Base-by-base conservation (phyloP, 345 rosid genomes). In the Citrus hindsii region DNA sequence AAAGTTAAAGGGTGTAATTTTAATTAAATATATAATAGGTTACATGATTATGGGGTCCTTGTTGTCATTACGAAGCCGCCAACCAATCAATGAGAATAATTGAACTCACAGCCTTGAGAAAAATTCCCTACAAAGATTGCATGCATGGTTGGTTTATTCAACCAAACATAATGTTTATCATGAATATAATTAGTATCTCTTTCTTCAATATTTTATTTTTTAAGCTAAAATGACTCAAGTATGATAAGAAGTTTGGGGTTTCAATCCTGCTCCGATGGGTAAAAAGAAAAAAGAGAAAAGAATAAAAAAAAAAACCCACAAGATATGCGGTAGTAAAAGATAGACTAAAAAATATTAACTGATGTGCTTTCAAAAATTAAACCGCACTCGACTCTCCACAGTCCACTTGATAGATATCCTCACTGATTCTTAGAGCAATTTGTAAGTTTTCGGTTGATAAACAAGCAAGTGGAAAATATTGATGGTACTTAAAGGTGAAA, bases 31-130 rank as follows among this genome's bases (percentile, higher is more conserved):
- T 13, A 21, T 25, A 38, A 64, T 5, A 18, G 56, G 56, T 53
- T 53, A 38, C 48, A 58, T 60, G 74, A 72, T 78, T 77, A 25
- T 75, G 56, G 81, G 53, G 76, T 79, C 85, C 82, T 81, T 77
- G 77, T 67, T 79, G 87, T 81, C 87, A 83, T 83, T 78, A 78
- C 80, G 5, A 76, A 59, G 83, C 67, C 63, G 5, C 61, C 79
- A 27, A 62, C 1, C 3, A 13, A 79, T 79, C 76, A 79, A 75
- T 69, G 25, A 37, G 74, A 80, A 71, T 76, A 60, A 62, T 62
- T 62, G 19, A 80, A 75, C 19, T 37, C 48, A 42, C 69, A 21
- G 2, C 25, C 10, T 16, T 42, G 33, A 37, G 6, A 14, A 74
- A 62, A 67, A 33, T 53, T 35, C 66, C 55, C 12, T 16, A 30